Evolutionary conservation across 108 stramenopile genomes (phyloP), one percentile per base, ranked within the genome.

Genomic region (Cyclostephanos invisitatus): DNA sequence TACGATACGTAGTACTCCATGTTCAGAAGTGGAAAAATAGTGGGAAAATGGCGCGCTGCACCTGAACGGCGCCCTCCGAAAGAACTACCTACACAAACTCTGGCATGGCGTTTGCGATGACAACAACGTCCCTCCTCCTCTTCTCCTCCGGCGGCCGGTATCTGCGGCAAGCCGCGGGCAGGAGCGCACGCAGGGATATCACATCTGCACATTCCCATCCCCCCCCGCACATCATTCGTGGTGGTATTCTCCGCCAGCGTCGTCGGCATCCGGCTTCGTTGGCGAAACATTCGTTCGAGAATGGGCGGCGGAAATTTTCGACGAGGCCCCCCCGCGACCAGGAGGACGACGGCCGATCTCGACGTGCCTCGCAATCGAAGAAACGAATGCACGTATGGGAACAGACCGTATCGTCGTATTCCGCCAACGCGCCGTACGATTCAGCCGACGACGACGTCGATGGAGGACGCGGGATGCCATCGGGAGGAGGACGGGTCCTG

Each of bases 341-440:
- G n/a, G n/a, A n/a, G n/a, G n/a, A n/a, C n/a, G n/a, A n/a, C n/a
- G n/a, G n/a, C 21, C 36, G n/a, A 61, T 61, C 60, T 5, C 60
- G 0, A 40, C 60, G 21, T 6, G 2, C 37, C 0, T 38, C 56
- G 68, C 20, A 65, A 54, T 55, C 40, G 15, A 42, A 44, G 15
- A 42, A 44, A 21, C 68, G 24, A 22, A 72, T 68, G 40, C 59
- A 68, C 20, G 71, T 72, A 24, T 67, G 49, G 8, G 68, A 72
- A 44, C 67, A 72, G 32, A 68, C 66, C 14, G 58, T 72, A 60
- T 72, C 68, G 0, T 72, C 71, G 7, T 61, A 60, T 67, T 51
- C 67, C 18, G 54, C 56, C 15, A 38, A 68, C 60, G 32, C 71
- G 3, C 17, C 68, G 1, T 56, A 55, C 18, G 27, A 60, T 50